Evolutionary conservation across 1,284 basidiomycete genomes (phyloP).

Genomic region (Ustilago esculenta): DNA sequence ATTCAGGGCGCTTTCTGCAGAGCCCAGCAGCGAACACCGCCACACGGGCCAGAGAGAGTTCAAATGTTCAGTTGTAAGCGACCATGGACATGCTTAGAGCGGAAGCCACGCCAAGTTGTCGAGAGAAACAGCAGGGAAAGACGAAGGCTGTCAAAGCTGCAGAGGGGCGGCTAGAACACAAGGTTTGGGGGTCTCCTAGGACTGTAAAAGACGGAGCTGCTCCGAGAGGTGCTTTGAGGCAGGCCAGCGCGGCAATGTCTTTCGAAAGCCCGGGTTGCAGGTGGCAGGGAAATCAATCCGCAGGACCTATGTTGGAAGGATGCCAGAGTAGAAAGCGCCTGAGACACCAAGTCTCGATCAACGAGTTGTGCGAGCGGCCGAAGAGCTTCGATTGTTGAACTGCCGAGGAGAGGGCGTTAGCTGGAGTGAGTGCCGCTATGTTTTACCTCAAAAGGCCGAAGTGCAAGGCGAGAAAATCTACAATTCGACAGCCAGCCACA

Average conservation of each 20-base stretch:
- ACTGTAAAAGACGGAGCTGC: too few species aligned
- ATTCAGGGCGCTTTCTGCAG: too few species aligned
- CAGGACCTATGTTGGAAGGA: neutral
- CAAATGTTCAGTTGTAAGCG: too few species aligned
- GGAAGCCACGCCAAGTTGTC: neutral
- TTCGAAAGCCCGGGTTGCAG: too few species aligned
- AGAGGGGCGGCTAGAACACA: neutral
- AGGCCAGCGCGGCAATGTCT: too few species aligned
- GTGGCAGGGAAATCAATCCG: too few species aligned
- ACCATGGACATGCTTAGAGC: too few species aligned
- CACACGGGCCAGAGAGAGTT: too few species aligned
- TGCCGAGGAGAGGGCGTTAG: too few species aligned
- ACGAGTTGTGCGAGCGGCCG: neutral
- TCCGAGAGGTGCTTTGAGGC: neutral
- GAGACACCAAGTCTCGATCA: constrained; percentile 23
- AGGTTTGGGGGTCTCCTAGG: too few species aligned
- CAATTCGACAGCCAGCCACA: neutral
- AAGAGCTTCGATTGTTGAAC: too few species aligned
- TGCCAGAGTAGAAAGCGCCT: neutral
- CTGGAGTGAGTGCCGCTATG: constrained; percentile 4
- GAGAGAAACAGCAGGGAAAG: neutral
- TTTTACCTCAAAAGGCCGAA: constrained; percentile 2
- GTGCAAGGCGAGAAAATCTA: neutral
- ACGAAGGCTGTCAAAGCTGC: neutral
- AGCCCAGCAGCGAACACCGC: too few species aligned